phyloP scores from a whole-genome alignment of 768 basidiomycete genomes.

The Trametopsis cervina region DNA sequence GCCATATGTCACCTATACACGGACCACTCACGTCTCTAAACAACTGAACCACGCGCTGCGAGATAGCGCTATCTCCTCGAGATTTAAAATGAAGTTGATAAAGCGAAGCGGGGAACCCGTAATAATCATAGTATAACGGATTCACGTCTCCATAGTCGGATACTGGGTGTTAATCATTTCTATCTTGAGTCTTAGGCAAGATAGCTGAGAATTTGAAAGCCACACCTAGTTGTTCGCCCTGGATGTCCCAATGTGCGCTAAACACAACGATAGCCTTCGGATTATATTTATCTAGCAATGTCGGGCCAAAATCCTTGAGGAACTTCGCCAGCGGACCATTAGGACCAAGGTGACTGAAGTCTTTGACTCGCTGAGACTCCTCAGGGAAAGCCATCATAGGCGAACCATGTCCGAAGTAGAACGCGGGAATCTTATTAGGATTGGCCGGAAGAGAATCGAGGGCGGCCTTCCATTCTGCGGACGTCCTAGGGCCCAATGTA shows the following conservation, averaged over 20 bases:
- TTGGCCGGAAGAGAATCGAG: constrained; percentile 49
- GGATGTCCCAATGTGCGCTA: constrained; percentile 79
- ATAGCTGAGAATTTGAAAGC: constrained; percentile 6
- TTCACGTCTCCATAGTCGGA: constrained; percentile 75
- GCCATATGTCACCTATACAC: not conserved
- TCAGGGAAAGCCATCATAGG: constrained; percentile 40
- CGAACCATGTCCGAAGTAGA: constrained; percentile 74
- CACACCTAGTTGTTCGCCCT: constrained; percentile 46
- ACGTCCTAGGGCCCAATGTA: constrained; percentile 28
- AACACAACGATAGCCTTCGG: constrained; percentile 78
- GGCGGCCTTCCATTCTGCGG: constrained; percentile 42
- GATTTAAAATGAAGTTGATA: constrained; percentile 67
- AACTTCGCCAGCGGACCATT: constrained; percentile 51
- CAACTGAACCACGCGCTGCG: constrained; percentile 53
- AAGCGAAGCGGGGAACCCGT: constrained; percentile 50
- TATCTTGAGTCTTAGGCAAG: not conserved
- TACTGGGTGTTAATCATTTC: constrained; percentile 32
- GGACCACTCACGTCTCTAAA: constrained; percentile 40
- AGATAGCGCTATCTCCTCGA: constrained; percentile 48
- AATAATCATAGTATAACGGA: constrained; percentile 71
- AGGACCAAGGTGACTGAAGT: constrained; percentile 30
- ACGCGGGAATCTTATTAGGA: constrained; percentile 57
- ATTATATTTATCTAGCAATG: constrained; percentile 59
- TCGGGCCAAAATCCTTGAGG: constrained; percentile 58
- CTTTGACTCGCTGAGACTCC: not conserved